Percentiles rank a stretch among this genome's conserved stretches.
These are phyloP conservation scores for Neurospora africana DNA, from an alignment of 495 filamentous ascomycete genomes.

Conservation along the genomic window DNA sequence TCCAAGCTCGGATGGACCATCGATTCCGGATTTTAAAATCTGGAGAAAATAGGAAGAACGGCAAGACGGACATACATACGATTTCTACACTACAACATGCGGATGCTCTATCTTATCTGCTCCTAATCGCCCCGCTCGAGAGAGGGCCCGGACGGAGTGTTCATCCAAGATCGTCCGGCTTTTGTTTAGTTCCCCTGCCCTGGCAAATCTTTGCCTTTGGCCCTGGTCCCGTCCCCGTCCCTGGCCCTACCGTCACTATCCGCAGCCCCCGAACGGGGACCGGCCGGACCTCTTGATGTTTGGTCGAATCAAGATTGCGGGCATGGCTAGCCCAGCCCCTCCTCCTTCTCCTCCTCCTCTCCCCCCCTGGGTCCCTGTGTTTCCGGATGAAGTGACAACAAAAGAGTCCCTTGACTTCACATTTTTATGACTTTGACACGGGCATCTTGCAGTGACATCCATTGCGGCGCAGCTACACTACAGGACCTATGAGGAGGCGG, in stretches of 20 bases:
- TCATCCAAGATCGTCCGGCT: neutral
- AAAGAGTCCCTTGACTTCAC: neutral
- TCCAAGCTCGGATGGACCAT: neutral
- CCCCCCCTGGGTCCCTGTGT: neutral
- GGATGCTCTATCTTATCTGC: neutral
- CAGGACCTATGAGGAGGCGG: neutral
- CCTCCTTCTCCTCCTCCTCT: neutral
- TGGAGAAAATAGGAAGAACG: neutral
- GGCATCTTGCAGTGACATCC: neutral
- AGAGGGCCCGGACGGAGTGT: neutral
- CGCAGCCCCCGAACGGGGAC: neutral
- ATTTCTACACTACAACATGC: neutral
- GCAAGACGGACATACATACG: neutral
- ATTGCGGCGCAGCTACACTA: neutral
- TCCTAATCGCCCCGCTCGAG: neutral
- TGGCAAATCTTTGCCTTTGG: neutral
- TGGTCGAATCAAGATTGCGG: neutral
- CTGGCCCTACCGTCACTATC: neutral
- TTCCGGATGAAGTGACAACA: neutral
- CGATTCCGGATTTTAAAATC: neutral
- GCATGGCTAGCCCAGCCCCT: neutral
- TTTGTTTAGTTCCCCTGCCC: neutral
- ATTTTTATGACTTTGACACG: neutral
- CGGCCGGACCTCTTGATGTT: neutral
- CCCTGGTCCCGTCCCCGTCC: neutral